Percentiles rank a stretch among this genome's conserved stretches.
phyloP scores from a whole-genome alignment of 2,329 filamentous ascomycete species.

The Fusarium buxicola region DNA sequence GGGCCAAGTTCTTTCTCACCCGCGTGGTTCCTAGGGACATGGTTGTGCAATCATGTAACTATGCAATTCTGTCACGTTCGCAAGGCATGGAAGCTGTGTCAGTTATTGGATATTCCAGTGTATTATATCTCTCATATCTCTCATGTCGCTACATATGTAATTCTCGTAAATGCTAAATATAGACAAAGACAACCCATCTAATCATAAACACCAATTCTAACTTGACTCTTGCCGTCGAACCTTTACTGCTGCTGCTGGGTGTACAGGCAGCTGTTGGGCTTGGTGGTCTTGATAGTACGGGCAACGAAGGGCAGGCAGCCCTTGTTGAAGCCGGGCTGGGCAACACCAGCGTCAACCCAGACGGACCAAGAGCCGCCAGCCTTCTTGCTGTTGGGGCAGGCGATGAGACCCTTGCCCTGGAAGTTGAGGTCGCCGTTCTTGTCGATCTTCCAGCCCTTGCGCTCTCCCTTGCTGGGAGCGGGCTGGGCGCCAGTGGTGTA shows the following conservation, averaged over 20 bases:
- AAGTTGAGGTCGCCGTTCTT: constrained; percentile 59
- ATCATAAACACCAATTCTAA: background rate
- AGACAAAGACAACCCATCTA: too few relatives aligned
- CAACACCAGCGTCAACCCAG: constrained; percentile 50
- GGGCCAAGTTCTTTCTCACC: too few relatives aligned
- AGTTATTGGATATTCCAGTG: too few relatives aligned
- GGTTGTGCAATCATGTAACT: too few relatives aligned
- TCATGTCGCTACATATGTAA: too few relatives aligned
- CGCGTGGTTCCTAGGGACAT: too few relatives aligned
- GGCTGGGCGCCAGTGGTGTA: constrained; percentile 61
- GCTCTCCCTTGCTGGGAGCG: constrained; percentile 57
- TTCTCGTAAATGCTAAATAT: too few relatives aligned
- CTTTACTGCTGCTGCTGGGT: constrained; percentile 22
- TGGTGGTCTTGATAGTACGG: constrained; percentile 44
- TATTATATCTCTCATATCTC: too few relatives aligned
- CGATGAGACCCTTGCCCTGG: constrained; percentile 58
- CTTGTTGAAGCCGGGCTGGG: constrained; percentile 52
- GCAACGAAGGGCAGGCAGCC: constrained; percentile 53
- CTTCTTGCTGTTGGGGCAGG: constrained; percentile 61
- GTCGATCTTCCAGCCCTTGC: constrained; percentile 60
- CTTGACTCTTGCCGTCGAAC: too few relatives aligned
- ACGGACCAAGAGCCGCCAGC: constrained; percentile 55
- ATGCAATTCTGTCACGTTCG: too few relatives aligned
- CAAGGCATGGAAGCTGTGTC: too few relatives aligned
- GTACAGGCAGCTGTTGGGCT: constrained; percentile 55